Conservation (phyloP, 192 early-diverging fungal species). For the Bifiguratus adelaidae region DNA sequence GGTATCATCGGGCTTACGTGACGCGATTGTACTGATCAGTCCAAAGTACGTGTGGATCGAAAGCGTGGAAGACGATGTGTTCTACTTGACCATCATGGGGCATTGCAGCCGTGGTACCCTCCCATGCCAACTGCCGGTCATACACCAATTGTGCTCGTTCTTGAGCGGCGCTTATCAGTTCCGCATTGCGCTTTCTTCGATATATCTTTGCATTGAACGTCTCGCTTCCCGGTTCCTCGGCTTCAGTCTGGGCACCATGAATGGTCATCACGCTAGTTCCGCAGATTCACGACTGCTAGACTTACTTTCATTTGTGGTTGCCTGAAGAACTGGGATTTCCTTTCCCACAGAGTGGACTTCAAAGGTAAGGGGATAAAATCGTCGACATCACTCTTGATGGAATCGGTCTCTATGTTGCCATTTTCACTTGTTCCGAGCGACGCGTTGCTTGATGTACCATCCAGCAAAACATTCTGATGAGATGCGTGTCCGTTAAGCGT, state of each 20-base stretch:
- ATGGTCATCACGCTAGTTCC: background rate
- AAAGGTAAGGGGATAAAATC: conserved; percentile 21
- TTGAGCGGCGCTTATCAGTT: conserved; percentile 38
- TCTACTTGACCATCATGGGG: background rate
- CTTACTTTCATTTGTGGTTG: conserved; percentile 78
- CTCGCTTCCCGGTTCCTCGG: conserved; percentile 72
- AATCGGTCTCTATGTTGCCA: background rate
- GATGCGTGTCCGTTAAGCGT: conserved; percentile 19
- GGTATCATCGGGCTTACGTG: too few species aligned
- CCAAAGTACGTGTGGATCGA: background rate
- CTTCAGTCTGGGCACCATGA: conserved; percentile 39
- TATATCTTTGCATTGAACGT: conserved; percentile 64
- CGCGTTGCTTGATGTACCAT: background rate
- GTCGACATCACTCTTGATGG: background rate
- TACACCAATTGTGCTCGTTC: background rate
- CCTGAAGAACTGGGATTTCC: conserved; percentile 81
- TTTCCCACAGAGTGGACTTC: conserved; percentile 64
- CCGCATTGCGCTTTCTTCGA: conserved; percentile 59
- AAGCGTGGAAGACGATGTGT: background rate
- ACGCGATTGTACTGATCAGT: too few species aligned
- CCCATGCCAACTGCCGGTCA: background rate
- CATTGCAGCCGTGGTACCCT: background rate
- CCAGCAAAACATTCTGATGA: too few species aligned
- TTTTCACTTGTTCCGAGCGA: background rate
- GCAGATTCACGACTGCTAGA: background rate